Evolutionary conservation across 176 grass and related monocot species (phyloP), one percentile per base, ranked within the genome.

Genomic region (Carex cristatella): DNA sequence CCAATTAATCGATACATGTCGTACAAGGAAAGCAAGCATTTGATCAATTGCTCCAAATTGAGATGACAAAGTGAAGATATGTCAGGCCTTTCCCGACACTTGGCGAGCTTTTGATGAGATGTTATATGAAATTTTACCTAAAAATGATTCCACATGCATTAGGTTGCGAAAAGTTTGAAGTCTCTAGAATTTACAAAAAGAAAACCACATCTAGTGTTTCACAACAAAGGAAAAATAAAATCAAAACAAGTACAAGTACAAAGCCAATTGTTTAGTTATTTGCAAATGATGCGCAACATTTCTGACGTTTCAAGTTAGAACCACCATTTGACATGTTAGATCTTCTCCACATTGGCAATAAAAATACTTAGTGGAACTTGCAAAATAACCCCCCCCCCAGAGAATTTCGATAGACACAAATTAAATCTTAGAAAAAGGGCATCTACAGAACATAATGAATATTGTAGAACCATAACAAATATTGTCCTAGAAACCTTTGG

Each of bases 121-220:
- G 80, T 60, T 71, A 95, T 95, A 75, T 98, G 95, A 89, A 98
- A 95, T 81, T 90, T 88, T 64, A 98, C 88, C 95, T 98, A 86
- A 69, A 82, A 60, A 35, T 14, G 2, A 33, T 37, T 88, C 30
- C 65, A 68, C 49, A 77, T 65, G 2, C 28, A 33, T 69, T 87
- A 16, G 46, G 56, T 51, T 55, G 64, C 49, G 12, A 53, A 77
- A 72, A 44, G 10, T 10, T 46, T 72, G 38, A 23, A 48, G 8
- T 48, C 69, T 48, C 7, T n/a, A 1, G 13, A 38, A 72, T 46
- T 19, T 40, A 72, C 2, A 48, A 72, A 10, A 69, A 18, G 15
- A 69, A 72, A 46, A 72, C 16, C 40, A 72, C 16, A 23, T 38
- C 15, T 48, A 37, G 7, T 72, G 16, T 15, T 73, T 73, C 8